Conservation (phyloP, 805 yeast genomes). For the Citeromyces matritensis region DNA sequence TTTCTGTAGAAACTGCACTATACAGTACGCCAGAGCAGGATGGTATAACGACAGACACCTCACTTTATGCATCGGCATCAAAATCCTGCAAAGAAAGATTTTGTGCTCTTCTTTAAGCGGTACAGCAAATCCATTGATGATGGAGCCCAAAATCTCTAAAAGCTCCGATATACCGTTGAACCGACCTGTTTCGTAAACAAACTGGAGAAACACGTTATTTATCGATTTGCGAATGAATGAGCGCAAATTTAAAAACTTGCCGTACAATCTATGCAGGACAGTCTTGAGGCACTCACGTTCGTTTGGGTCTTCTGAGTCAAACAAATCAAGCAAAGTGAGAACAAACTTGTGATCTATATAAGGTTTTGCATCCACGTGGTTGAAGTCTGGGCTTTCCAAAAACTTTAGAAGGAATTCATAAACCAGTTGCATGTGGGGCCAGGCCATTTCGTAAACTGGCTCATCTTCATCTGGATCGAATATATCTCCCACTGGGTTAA, state of each 20-base stretch:
- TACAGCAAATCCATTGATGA: conserved; percentile 93
- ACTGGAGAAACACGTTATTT: conserved; percentile 83
- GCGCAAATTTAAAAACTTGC: conserved; percentile 81
- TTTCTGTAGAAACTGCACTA: conserved; percentile 90
- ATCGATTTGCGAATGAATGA: conserved; percentile 86
- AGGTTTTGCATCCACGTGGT: conserved; percentile 84
- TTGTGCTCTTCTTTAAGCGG: conserved; percentile 97
- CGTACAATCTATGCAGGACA: conserved; percentile 89
- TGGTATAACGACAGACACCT: conserved; percentile 82
- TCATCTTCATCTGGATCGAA: conserved; percentile 98
- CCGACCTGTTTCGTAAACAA: conserved; percentile 87
- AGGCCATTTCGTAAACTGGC: conserved; percentile 88
- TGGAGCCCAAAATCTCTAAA: conserved; percentile 87
- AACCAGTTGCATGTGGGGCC: conserved; percentile 98
- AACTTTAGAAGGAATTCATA: conserved; percentile 89
- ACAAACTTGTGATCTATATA: conserved; percentile 88
- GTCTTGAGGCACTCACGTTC: conserved; percentile 94
- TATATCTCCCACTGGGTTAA: conserved; percentile 90
- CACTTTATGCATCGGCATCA: conserved; percentile 87
- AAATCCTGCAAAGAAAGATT: conserved; percentile 69
- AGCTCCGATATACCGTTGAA: conserved; percentile 94
- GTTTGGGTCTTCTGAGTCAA: conserved; percentile 92
- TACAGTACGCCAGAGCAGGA: conserved; percentile 94
- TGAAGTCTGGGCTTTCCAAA: conserved; percentile 89
- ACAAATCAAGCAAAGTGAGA: conserved; percentile 65